Conservation (phyloP, 225 moss, liverwort and hornwort species). For the Physcomitrium patens region DNA sequence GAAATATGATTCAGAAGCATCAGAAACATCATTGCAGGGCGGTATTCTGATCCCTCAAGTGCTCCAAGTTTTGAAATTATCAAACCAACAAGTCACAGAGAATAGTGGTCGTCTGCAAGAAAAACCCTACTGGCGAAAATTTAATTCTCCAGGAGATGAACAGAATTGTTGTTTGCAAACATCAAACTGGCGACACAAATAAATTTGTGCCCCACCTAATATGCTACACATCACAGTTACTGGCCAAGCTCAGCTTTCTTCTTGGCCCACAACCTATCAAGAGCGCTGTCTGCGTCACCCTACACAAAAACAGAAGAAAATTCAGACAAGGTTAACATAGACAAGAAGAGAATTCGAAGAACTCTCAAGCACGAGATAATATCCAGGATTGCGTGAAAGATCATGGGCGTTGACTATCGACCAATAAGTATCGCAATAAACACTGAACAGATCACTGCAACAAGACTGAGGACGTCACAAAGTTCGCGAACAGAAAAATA, state of each 20-base stretch:
- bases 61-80: too few species aligned
- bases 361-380: too few species aligned
- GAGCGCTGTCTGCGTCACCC: slow-evolving; percentile 50
- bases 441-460: too few species aligned
- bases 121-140: background rate
- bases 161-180: background rate
- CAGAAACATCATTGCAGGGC: too few species aligned
- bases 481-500: background rate
- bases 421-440: too few species aligned
- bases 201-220: slow-evolving; percentile 13
- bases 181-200: background rate
- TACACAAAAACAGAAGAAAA: slow-evolving; percentile 3
- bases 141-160: background rate
- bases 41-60: too few species aligned
- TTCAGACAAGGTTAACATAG: too few species aligned
- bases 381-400: too few species aligned
- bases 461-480: too few species aligned
- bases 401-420: too few species aligned
- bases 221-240: slow-evolving; percentile 26
- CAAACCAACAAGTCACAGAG: background rate
- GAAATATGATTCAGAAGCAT: too few species aligned
- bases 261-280: slow-evolving; percentile 48
- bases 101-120: background rate
- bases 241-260: slow-evolving; percentile 45
- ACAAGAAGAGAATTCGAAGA: too few species aligned